Base-by-base conservation (phyloP, 495 filamentous ascomycete genomes). In the Talaromyces thailandensis region DNA sequence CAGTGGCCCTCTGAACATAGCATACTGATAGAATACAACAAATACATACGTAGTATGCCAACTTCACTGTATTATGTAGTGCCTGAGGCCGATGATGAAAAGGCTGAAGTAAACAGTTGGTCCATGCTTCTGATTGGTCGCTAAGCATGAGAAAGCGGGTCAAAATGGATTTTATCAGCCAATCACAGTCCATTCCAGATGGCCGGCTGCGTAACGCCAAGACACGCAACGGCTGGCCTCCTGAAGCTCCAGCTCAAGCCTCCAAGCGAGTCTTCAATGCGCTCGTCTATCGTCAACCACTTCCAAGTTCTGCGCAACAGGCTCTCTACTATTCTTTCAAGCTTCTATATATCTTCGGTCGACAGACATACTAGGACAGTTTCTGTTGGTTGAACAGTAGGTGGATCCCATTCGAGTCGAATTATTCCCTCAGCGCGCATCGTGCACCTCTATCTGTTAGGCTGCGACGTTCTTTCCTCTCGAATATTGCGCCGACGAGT, bases 171-270 rank as follows among this genome's bases (percentile, higher is more conserved):
- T 24, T 14, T 0, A 16, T 5, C 4, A 14, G 6, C 51, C 51
- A 55, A 55, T 55, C 51, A 55, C 51, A 4, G 48, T 2, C 8
- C 23, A 25, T 26, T 23, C 23, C 23, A 55, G 51, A 11, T 28
- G 26, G 23, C 51, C 51, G 16, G 23, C 51, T 55, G 51, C 51
- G 51, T 55, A 55, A 28, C 51, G 51, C 51, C 51, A 55, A 55
- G 51, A 55, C n/a, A 0, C 18, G n/a, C n/a, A n/a, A n/a, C n/a
- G n/a, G n/a, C n/a, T n/a, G 9, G 21, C n/a, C 51, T 55, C 51
- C 51, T 55, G 51, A 55, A 55, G 51, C 51, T 55, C 51, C 51
- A 55, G 51, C 21, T 55, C 51, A 48, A 48, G 37, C 37, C 37
- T 18, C 37, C 14, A 43, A 6, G 32, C 32, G 35, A 40, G 5